Base-by-base conservation (phyloP, 73 alveolate genomes). In the Symbiodinium pilosum region DNA sequence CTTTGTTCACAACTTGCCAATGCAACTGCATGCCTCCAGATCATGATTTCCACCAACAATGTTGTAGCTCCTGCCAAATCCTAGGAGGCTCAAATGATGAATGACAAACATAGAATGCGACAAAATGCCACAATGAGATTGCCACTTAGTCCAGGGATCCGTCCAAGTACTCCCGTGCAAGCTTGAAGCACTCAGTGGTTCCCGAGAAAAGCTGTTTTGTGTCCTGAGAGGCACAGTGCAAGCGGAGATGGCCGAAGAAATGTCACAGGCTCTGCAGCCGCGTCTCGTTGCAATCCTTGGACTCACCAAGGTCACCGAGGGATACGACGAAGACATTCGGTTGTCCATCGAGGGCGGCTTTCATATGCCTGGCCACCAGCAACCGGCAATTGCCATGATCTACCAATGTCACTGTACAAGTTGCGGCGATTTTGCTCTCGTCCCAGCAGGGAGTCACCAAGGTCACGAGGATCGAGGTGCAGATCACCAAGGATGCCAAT, bases 291-390 rank as follows among this genome's bases (percentile, higher is more conserved):
- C 95, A 88, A n/a, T 64, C 51, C 86, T 3, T 52, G 87, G 98
- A 92, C 84, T 69, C 98, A 16, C 98, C 98, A 44, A 92, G 98
- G 75, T 92, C 98, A 43, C 98, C 98, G 43, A 92, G 43, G 21
- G 98, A 92, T n/a, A 92, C 98, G 30, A 73, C 83, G 36, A 69
- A 92, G 16, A 69, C 83, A 34, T 44, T 68, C 44, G 86, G 95
- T 47, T 88, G 47, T 36, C 73, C 95, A 28, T 36, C 71, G 68
- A 88, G 28, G 16, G 43, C 71, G 20, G 51, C n/a, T 30, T 52
- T 51, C 94, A 86, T 86, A 84, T 86, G 94, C 94, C 94, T 86
- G 24, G 75, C 24, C 71, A 0, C 6, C 77, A 64, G 1, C 20
- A 38, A 32, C 38, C 81, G 81, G 39, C 81, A 30, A 26, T 24